Base-by-base conservation (phyloP, 257 asterid species). In the Plectranthus barbatus region DNA sequence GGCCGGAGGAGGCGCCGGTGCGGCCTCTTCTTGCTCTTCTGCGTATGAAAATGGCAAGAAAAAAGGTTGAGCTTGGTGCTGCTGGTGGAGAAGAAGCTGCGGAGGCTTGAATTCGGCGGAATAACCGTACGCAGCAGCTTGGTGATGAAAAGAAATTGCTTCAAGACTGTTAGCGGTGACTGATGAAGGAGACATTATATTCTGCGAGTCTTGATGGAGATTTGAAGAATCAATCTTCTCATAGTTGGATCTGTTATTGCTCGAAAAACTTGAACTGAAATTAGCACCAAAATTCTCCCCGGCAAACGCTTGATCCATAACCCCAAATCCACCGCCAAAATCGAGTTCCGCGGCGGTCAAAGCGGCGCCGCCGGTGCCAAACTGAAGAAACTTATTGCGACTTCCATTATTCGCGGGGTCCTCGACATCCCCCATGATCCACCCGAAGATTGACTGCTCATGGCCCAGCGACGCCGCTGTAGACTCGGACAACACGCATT, bases 371-470 rank as follows among this genome's bases (percentile, higher is more conserved):
- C 60, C 74, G 48, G 79, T 80, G 17, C 84, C 79, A 40, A 74
- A 72, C 36, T 90, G 97, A 59, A 83, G 71, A 11, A 68, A 79
- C 84, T 80, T 86, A 54, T 75, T 79, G 57, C 77, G 75, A 50
- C 66, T 79, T 14, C 75, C 83, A 76, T 80, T 72, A 76, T 80
- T 72, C 3, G 94, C 74, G 0, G 88, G 81, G 81, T 87, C 95
- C 24, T 84, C 97, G 51, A 82, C 90, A 70, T 83, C 97, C 15
- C 88, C 92, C 96, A 90, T 85, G 79, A 83, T 81, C 94, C 94
- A 87, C 55, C 86, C 78, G 40, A 83, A 57, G 39, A 82, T 65
- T 51, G 93, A 81, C 72, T 83, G 95, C 6, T 83, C 95, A 44
- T 83, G 95, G 66, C 73, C 59, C 0, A 95, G 88, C 0, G 90